phyloP scores from a whole-genome alignment of 306 rosid genomes.

The Dalbergia oliveri region DNA sequence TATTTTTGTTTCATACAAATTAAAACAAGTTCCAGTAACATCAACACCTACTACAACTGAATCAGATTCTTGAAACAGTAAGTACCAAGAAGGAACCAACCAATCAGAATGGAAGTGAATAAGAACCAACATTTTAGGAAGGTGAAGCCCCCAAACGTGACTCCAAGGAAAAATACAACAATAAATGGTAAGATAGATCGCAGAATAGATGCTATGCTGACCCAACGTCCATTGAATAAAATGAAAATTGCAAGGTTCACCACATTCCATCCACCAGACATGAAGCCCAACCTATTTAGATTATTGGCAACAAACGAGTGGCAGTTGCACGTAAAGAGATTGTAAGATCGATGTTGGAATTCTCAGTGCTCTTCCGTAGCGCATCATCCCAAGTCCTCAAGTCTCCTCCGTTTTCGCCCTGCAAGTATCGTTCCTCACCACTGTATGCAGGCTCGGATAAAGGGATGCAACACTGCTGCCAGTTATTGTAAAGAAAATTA shows the following conservation, averaged over 20 bases:
- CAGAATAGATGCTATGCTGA: slow-evolving; percentile 67
- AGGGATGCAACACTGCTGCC: slow-evolving; percentile 64
- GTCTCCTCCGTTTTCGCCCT: slow-evolving; percentile 60
- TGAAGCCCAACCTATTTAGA: slow-evolving; percentile 77
- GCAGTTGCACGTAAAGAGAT: slow-evolving; percentile 88
- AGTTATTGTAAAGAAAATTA: slow-evolving; percentile 46
- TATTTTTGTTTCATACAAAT: slow-evolving; percentile 44
- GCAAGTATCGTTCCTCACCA: slow-evolving; percentile 55
- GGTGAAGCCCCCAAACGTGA: slow-evolving; percentile 70
- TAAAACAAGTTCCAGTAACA: background rate
- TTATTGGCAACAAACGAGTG: slow-evolving; percentile 95
- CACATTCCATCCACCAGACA: slow-evolving; percentile 90
- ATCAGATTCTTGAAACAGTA: slow-evolving; percentile 80
- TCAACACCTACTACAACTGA: slow-evolving; percentile 67
- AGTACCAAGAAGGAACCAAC: slow-evolving; percentile 92
- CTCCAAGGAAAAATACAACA: slow-evolving; percentile 68
- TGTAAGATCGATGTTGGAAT: slow-evolving; percentile 88
- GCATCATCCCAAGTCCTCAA: slow-evolving; percentile 86
- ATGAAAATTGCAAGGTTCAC: slow-evolving; percentile 91
- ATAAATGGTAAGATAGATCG: slow-evolving; percentile 74
- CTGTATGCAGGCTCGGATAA: slow-evolving; percentile 46
- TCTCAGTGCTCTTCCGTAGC: slow-evolving; percentile 77
- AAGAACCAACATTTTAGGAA: slow-evolving; percentile 71
- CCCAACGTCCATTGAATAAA: slow-evolving; percentile 88
- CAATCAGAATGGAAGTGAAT: slow-evolving; percentile 69